Evolutionary conservation across 2,329 filamentous ascomycete genomes (phyloP).

Genomic region (Aureobasidium pullulans): DNA sequence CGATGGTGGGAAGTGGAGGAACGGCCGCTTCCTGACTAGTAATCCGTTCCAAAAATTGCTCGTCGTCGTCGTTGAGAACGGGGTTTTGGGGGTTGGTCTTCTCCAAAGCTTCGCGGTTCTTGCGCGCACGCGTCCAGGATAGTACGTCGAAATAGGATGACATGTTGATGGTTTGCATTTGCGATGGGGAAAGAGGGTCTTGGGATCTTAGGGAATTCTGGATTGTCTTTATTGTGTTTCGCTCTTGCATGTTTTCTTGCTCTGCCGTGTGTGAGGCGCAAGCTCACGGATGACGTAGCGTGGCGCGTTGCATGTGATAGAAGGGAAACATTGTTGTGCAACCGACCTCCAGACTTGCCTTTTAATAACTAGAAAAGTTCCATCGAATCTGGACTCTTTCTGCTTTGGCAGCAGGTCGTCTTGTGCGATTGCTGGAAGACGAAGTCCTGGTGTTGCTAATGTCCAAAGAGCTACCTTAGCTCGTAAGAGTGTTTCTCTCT

Average conservation of each 20-base stretch:
- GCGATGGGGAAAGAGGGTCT: not conserved
- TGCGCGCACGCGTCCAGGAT: constrained; percentile 29
- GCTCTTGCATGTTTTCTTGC: not conserved
- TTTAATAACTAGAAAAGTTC: too few species aligned
- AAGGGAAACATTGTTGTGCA: too few species aligned
- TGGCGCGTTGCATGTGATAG: too few species aligned
- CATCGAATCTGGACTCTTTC: too few species aligned
- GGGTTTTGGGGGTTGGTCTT: constrained; percentile 31
- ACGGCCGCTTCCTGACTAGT: constrained; percentile 38
- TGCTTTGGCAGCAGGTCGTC: too few species aligned
- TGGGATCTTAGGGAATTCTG: not conserved
- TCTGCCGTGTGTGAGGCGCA: not conserved
- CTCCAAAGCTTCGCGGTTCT: constrained; percentile 29
- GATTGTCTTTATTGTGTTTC: not conserved
- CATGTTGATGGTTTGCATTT: constrained; percentile 16
- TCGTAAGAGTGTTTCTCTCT: too few species aligned
- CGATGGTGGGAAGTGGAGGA: constrained; percentile 34
- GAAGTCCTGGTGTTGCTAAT: too few species aligned
- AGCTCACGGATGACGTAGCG: too few species aligned
- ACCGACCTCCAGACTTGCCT: too few species aligned
- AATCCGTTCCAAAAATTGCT: constrained; percentile 48
- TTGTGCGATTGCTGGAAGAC: too few species aligned
- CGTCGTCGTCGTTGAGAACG: constrained; percentile 55
- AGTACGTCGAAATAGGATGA: constrained; percentile 28
- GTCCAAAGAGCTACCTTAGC: too few species aligned